Percentiles rank a stretch among this genome's conserved stretches.
phyloP scores from a whole-genome alignment of 371 early-diverging fungal genomes.

The Enteropsectra breve region DNA sequence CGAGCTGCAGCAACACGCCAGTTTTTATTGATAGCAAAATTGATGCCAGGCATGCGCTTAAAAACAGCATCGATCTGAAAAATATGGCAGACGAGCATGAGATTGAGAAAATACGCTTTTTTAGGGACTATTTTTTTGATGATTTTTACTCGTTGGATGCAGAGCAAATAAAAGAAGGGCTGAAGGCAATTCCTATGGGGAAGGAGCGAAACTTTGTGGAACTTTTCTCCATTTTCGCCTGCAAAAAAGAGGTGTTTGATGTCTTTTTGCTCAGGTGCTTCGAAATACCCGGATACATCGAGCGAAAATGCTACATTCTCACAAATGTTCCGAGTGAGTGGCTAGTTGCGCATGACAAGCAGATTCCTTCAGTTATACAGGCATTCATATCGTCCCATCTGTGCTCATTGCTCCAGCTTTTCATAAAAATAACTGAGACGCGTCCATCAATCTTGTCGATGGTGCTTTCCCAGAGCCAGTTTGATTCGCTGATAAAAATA shows the following conservation, averaged over 20 bases:
- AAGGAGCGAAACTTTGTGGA: neutral
- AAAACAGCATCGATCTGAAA: neutral
- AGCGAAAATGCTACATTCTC: neutral
- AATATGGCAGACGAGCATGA: neutral
- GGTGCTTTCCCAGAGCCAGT: neutral
- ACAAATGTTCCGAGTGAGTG: neutral
- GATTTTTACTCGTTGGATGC: conserved; percentile 1
- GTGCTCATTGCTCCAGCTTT: neutral
- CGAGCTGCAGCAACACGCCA: neutral
- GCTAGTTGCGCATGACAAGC: neutral
- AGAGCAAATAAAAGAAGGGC: neutral
- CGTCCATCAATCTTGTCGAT: neutral
- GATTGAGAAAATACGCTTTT: conserved; percentile 1
- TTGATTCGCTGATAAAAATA: neutral
- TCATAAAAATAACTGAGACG: neutral
- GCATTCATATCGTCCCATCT: neutral
- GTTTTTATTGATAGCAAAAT: neutral
- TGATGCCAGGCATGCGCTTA: neutral
- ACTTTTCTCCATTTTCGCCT: neutral
- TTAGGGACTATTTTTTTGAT: neutral
- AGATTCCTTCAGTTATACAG: neutral
- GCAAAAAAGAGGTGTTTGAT: conserved; percentile 1
- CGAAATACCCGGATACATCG: conserved; percentile 1
- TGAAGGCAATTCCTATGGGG: neutral
- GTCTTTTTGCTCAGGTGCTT: neutral